Evolutionary conservation across 306 rosid genomes (phyloP).

Genomic region (Urtica urens): DNA sequence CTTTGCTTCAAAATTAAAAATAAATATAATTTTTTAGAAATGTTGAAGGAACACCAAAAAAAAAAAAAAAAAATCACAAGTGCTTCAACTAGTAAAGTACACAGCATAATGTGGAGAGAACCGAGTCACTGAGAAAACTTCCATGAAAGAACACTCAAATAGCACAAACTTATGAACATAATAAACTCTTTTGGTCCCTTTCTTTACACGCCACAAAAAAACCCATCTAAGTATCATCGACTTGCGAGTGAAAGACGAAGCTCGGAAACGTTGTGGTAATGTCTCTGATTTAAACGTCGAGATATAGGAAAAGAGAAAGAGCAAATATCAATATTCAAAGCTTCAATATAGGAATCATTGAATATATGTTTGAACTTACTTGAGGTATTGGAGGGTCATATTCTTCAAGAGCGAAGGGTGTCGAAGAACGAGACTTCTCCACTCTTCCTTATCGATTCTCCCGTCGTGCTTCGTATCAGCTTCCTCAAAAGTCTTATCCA

Average conservation of each 20-base stretch:
- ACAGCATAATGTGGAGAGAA: no score
- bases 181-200: no score
- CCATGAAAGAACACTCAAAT: no score
- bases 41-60: no score
- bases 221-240: constrained; percentile 68
- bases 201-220: no score
- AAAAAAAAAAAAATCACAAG: no score
- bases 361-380: constrained; percentile 31
- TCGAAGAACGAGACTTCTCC: constrained; percentile 87
- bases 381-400: constrained; percentile 97
- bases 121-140: no score
- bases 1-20: no score
- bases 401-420: constrained; percentile 95
- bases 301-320: constrained; percentile 17
- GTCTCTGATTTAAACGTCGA: constrained; percentile 43
- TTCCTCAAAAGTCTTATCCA: constrained; percentile 84
- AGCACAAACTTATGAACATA: no score
- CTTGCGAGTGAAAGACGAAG: constrained; percentile 92
- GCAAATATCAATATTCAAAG: neutral
- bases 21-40: no score
- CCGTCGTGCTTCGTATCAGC: constrained; percentile 98
- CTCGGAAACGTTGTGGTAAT: constrained; percentile 92
- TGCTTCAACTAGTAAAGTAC: no score
- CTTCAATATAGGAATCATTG: neutral
- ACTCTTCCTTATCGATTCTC: constrained; percentile 93